A percentile compares a stretch with the other conserved stretches of the same genome.
These are phyloP conservation scores for Capillidium rhysosporum DNA, from an alignment of 371 early-diverging fungal species.

Conservation along the genomic window DNA sequence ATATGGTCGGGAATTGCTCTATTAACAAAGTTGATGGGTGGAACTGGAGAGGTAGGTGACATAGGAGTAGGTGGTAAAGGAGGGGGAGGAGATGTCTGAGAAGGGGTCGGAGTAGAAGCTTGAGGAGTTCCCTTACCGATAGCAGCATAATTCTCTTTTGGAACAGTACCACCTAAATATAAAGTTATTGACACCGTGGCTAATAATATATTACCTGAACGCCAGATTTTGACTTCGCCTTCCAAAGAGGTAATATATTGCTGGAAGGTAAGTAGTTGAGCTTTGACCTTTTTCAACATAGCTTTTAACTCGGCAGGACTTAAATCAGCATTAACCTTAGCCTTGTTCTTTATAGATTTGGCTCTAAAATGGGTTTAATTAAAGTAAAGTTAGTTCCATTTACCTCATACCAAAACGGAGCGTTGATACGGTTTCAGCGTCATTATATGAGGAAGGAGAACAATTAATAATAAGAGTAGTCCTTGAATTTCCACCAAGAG, in stretches of 20 bases:
- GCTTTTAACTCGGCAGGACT: conserved; percentile 83
- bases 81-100: conserved; percentile 1
- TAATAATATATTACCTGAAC: conserved; percentile 21
- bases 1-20: conserved; percentile 4
- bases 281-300: conserved; percentile 69
- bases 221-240: conserved; percentile 75
- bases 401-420: conserved; percentile 87
- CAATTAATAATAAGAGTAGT: conserved; percentile 95
- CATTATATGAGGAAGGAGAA: conserved; percentile 89
- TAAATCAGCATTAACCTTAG: conserved; percentile 89
- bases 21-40: not conserved
- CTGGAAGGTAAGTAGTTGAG: conserved; percentile 55
- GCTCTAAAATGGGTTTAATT: conserved; percentile 26
- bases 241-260: conserved; percentile 65
- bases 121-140: conserved; percentile 26
- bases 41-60: conserved; percentile 12
- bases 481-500: conserved; percentile 92
- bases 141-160: conserved; percentile 48
- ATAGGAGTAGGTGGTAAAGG: conserved; percentile 7
- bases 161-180: conserved; percentile 35
- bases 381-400: not conserved
- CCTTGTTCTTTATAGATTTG: conserved; percentile 96
- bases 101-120: conserved; percentile 7
- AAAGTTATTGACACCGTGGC: not conserved
- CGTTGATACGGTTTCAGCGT: conserved; percentile 86